Conservation (phyloP, 2,329 filamentous ascomycete genomes). For the Neonectria hederae region DNA sequence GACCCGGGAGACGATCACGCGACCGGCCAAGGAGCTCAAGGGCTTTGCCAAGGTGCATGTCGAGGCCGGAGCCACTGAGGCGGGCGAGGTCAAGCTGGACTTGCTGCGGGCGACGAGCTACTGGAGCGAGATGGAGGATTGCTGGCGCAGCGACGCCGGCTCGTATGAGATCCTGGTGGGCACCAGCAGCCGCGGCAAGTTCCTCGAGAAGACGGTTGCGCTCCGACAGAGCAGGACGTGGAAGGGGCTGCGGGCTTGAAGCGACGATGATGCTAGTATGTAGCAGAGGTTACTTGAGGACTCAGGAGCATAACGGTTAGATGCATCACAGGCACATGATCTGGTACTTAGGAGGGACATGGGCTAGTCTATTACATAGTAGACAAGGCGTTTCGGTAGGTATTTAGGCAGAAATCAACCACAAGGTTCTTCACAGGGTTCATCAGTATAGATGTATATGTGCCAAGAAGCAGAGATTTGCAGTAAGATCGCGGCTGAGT, state of each 20-base stretch:
- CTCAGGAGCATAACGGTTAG: background rate
- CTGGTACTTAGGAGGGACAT: too few relatives aligned
- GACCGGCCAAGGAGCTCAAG: conserved; percentile 55
- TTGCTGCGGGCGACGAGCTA: conserved; percentile 36
- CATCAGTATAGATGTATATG: background rate
- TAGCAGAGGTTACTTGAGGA: background rate
- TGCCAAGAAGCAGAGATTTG: background rate
- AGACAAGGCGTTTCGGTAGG: background rate
- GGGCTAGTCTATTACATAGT: too few relatives aligned
- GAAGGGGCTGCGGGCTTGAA: conserved; percentile 24
- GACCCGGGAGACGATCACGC: conserved; percentile 37
- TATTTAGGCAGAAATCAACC: background rate
- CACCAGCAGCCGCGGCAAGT: conserved; percentile 41
- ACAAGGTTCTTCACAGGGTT: background rate
- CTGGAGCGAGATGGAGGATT: conserved; percentile 52
- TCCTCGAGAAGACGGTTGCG: conserved; percentile 29
- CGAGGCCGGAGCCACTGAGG: conserved; percentile 46
- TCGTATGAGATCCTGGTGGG: conserved; percentile 51
- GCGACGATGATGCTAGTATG: background rate
- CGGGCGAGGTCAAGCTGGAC: conserved; percentile 45
- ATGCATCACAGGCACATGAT: background rate
- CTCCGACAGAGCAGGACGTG: conserved; percentile 26
- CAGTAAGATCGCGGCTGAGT: too few relatives aligned
- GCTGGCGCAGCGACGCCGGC: conserved; percentile 51
- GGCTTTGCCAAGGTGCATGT: conserved; percentile 55